Evolutionary conservation across 2,329 filamentous ascomycete species (phyloP).

Genomic region (Cryphonectria carpinicola): DNA sequence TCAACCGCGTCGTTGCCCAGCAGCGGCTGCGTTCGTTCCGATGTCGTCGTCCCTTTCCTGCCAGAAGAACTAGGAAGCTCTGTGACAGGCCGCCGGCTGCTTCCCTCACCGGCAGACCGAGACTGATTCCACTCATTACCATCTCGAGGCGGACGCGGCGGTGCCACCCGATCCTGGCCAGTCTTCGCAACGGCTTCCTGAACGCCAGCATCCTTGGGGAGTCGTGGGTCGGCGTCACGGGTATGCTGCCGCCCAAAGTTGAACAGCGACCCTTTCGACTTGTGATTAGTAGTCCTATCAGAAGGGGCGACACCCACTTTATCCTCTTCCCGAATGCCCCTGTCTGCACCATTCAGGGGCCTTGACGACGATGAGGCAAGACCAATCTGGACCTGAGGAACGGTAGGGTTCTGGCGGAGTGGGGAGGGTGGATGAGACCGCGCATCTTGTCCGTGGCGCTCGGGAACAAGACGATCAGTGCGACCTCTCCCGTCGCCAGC

Average conservation of each 20-base stretch:
- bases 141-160: neutral
- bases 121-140: neutral
- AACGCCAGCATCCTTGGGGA: neutral
- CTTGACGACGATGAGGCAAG: neutral
- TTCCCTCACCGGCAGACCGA: neutral
- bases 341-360: neutral
- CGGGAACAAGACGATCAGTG: neutral
- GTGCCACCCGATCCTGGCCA: neutral
- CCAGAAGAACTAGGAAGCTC: neutral
- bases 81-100: neutral
- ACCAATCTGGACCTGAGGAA: neutral
- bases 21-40: neutral
- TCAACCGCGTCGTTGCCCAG: neutral
- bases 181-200: neutral
- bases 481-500: neutral
- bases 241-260: slow-evolving; percentile 9
- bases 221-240: neutral
- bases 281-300: neutral
- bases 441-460: neutral
- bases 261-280: neutral
- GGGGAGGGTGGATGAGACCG: neutral
- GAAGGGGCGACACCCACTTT: neutral
- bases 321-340: neutral
- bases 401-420: neutral
- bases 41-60: neutral